Evolutionary conservation across 1,139 yeast genomes (phyloP).

Genomic region (Saccharomyces hybrid): DNA sequence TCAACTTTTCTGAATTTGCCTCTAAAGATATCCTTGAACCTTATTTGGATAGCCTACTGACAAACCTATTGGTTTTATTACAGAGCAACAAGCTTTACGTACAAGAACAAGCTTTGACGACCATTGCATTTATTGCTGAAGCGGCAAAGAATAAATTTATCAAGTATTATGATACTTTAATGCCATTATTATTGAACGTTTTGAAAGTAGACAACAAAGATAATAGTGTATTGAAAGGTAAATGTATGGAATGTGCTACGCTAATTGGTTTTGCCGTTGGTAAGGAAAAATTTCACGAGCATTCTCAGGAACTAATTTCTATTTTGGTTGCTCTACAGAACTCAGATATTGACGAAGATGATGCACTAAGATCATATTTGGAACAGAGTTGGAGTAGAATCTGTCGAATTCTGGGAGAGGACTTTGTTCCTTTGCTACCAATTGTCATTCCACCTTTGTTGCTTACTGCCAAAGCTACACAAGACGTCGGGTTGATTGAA

Average conservation of each 20-base stretch:
- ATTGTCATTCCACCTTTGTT: conserved; percentile 85
- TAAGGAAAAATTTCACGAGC: conserved; percentile 73
- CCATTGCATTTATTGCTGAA: conserved; percentile 95
- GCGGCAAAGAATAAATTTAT: conserved; percentile 88
- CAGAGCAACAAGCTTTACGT: conserved; percentile 87
- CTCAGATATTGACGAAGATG: conserved; percentile 50
- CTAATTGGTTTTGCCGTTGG: conserved; percentile 97
- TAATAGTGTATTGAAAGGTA: conserved; percentile 75
- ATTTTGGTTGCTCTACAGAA: conserved; percentile 69
- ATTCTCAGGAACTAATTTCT: conserved; percentile 65
- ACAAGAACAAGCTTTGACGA: conserved; percentile 93
- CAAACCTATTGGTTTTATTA: conserved; percentile 63
- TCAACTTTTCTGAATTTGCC: conserved; percentile 90
- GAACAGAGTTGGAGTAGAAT: conserved; percentile 97
- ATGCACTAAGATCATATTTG: conserved; percentile 77
- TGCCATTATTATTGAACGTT: conserved; percentile 82
- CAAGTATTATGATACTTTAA: conserved; percentile 88
- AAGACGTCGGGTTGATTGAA: conserved; percentile 79
- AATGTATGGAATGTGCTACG: conserved; percentile 92
- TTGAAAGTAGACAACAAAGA: conserved; percentile 71
- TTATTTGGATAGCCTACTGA: conserved; percentile 70
- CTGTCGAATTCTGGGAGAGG: conserved; percentile 77
- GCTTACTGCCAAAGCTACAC: conserved; percentile 79
- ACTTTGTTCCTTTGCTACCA: conserved; percentile 79
- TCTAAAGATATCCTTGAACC: conserved; percentile 83